Base-by-base conservation (phyloP, 164 flowering plant species). In the Sedum album region DNA sequence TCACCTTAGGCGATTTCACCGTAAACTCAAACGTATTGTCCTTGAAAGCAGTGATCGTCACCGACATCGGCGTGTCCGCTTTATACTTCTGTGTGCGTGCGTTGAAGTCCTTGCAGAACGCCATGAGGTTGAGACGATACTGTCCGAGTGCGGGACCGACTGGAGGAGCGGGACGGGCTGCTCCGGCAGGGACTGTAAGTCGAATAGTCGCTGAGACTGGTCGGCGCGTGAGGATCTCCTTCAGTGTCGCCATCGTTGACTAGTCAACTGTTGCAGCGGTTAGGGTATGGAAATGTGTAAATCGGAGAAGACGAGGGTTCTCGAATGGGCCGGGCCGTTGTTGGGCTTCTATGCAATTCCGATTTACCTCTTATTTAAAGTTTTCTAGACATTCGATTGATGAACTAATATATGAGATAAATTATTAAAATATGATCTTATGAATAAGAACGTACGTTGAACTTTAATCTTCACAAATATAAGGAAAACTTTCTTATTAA, bases 41-140 rank as follows among this genome's bases (percentile, higher is more conserved):
- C 44, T 85, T 88, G 80, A 82, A 93, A 1, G 96, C 98, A 0
- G 94, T 91, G 73, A 93, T 87, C 5, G 81, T 83, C 15, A 91
- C 97, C 1, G 96, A 75, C 97, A 93, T 89, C 18, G 98, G 97
- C 6, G 96, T 89, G 55, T 88, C 96, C 0, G 96, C 82, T 61
- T 91, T 93, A 85, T 84, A 89, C 78, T 89, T 91, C 72, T 93
- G 98, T 5, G 98, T 93, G 2, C 97, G 80, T 10, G 98, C 98
- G 68, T 93, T 94, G 92, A 94, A 94, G 78, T 94, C 98, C 82
- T 94, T 94, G 90, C 97, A 91, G 77, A 94, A 94, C 0, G 96
- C 95, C 98, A 94, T 94, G 8, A 91, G 84, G 74, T 94, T 94
- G 17, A 94, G 84, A 38, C 95, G 70, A 78, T 90, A 90, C 71